Percentiles rank a stretch among this genome's conserved stretches.
These are phyloP conservation scores for Colletotrichum musae DNA, from an alignment of 2,329 filamentous ascomycete genomes.

Conservation along the genomic window DNA sequence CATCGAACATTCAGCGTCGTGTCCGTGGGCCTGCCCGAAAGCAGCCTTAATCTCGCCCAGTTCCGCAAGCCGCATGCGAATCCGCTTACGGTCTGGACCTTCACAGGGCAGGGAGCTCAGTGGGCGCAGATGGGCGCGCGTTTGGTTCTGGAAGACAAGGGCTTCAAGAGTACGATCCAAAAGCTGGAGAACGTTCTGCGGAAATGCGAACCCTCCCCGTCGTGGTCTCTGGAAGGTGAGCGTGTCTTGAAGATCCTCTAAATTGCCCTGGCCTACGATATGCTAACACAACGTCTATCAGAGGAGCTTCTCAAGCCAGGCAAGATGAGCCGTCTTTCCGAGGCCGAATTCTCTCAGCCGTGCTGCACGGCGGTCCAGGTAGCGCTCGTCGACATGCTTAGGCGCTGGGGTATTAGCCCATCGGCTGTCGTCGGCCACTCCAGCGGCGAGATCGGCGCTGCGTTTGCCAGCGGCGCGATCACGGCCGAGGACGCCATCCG, in stretches of 20 bases:
- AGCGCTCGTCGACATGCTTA: constrained; percentile 56
- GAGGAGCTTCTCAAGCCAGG: constrained; percentile 30
- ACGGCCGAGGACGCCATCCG: constrained; percentile 49
- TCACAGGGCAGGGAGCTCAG: constrained; percentile 44
- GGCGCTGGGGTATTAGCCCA: constrained; percentile 48
- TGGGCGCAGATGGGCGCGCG: constrained; percentile 42
- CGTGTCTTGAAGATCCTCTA: too few relatives aligned
- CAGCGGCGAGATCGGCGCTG: constrained; percentile 57
- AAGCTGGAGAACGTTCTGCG: constrained; percentile 34
- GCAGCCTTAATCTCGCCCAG: constrained; percentile 29
- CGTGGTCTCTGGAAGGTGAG: too few relatives aligned
- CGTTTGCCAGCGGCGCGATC: constrained; percentile 52
- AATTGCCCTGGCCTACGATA: too few relatives aligned
- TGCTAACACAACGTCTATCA: neutral
- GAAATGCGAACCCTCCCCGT: too few relatives aligned
- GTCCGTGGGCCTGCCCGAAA: neutral
- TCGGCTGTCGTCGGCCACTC: constrained; percentile 55
- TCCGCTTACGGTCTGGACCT: constrained; percentile 20
- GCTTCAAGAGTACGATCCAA: constrained; percentile 34
- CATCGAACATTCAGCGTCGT: constrained; percentile 43
- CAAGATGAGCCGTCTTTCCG: constrained; percentile 17
- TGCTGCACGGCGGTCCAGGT: constrained; percentile 64
- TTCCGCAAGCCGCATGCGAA: constrained; percentile 30
- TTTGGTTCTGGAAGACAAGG: constrained; percentile 20
- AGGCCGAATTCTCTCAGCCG: constrained; percentile 60